A percentile compares a stretch with the other conserved stretches of the same genome.
Evolutionary conservation across 2,329 filamentous ascomycete species (phyloP).

Genomic region (Chalara sp.): DNA sequence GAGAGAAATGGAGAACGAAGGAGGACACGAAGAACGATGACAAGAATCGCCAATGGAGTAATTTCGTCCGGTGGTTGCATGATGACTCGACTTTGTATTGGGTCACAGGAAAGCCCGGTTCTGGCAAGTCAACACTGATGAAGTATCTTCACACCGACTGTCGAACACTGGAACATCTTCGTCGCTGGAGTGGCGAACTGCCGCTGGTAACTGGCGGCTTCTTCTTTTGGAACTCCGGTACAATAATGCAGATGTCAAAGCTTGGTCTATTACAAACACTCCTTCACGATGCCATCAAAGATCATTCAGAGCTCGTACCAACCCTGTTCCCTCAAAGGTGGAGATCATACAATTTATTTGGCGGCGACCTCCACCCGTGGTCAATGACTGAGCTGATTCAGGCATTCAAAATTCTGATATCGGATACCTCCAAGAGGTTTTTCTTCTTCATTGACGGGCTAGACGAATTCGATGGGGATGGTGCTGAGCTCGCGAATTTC

Average conservation of each 20-base stretch:
- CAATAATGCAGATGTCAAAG: slow-evolving; percentile 11
- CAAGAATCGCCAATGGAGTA: not conserved
- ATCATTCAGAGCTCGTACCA: not conserved
- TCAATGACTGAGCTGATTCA: not conserved
- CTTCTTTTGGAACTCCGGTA: slow-evolving; percentile 39
- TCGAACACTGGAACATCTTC: slow-evolving; percentile 8
- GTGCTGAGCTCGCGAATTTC: slow-evolving; percentile 1
- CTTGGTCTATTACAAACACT: slow-evolving; percentile 9
- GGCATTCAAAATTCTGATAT: not conserved
- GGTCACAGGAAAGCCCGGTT: slow-evolving; percentile 14
- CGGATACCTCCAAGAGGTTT: slow-evolving; percentile 1
- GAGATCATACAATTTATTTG: slow-evolving; percentile 2
- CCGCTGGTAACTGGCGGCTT: slow-evolving; percentile 29
- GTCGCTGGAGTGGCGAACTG: slow-evolving; percentile 14
- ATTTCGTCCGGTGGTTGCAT: slow-evolving; percentile 9
- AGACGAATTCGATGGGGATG: slow-evolving; percentile 13
- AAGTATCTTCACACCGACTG: slow-evolving; percentile 9
- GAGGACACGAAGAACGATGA: not conserved
- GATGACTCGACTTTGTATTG: slow-evolving; percentile 7
- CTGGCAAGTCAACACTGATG: slow-evolving; percentile 10
- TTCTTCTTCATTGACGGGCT: slow-evolving; percentile 16
- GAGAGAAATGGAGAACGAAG: not conserved
- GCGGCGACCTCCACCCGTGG: slow-evolving; percentile 3
- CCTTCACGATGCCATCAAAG: slow-evolving; percentile 2
- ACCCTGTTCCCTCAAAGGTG: slow-evolving; percentile 3